A percentile compares a stretch with the other conserved stretches of the same genome.
Evolutionary conservation across 306 rosid species (phyloP).

Genomic region (Lathyrus aphaca): DNA sequence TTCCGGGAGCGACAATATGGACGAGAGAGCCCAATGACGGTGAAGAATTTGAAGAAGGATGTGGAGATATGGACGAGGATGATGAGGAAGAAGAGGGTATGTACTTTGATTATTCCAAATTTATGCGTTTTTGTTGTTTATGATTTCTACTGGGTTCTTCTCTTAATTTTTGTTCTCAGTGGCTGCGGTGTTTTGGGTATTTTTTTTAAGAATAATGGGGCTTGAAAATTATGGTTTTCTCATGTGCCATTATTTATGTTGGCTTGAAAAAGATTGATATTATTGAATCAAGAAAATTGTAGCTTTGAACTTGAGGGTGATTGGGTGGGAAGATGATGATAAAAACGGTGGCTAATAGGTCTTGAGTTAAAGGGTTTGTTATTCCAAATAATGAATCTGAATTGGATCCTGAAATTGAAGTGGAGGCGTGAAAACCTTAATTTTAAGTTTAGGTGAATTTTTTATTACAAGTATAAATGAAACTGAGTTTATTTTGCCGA

Average conservation of each 20-base stretch:
- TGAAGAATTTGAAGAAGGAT: slow-evolving; percentile 52
- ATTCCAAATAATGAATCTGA: neutral
- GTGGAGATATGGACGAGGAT: slow-evolving; percentile 52
- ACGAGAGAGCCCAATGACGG: slow-evolving; percentile 71
- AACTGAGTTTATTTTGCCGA: no score
- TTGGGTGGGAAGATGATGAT: slow-evolving; percentile 41
- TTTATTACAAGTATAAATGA: no score
- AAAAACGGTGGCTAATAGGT: slow-evolving; percentile 48
- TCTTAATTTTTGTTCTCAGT: neutral
- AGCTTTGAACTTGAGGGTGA: slow-evolving; percentile 5
- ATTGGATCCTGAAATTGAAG: slow-evolving; percentile 11
- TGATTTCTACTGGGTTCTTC: neutral
- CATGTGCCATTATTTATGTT: neutral
- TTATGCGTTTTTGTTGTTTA: no score
- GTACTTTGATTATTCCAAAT: no score
- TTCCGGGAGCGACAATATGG: no score
- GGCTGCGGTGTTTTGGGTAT: slow-evolving; percentile 15
- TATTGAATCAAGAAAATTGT: no score
- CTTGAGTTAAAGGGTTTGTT: slow-evolving; percentile 23
- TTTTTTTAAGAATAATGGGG: slow-evolving; percentile 23
- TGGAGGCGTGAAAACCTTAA: neutral
- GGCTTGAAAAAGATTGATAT: no score
- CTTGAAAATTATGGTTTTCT: slow-evolving; percentile 33
- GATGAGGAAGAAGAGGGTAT: slow-evolving; percentile 92
- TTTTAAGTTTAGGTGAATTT: neutral